Base-by-base conservation (phyloP, 2,329 filamentous ascomycete species). In the Trichoderma cornu-damae region DNA sequence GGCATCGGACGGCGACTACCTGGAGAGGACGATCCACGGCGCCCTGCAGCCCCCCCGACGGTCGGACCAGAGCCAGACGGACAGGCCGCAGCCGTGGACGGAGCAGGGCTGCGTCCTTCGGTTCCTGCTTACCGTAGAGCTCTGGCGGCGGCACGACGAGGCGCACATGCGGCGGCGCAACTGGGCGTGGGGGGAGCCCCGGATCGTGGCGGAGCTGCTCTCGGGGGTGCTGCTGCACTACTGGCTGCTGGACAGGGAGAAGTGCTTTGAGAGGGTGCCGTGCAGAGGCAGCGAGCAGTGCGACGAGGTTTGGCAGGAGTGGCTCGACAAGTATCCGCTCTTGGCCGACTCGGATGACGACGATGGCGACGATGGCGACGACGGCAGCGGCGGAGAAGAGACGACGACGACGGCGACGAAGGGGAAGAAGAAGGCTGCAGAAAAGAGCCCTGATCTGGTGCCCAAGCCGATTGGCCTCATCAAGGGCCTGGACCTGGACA, bases 301-400 rank as follows among this genome's bases (percentile, higher is more conserved):
- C 63, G 62, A 69, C 22, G 40, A 52, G 9, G 42, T 65, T 6
- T 72, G 70, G 70, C 62, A 68, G 11, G 34, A 58, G n/a, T 72
- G 69, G 70, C 16, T 69, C 40, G 57, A 61, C 1, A 58, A 61
- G 50, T 68, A 65, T 37, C 65, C 65, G 20, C 12, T 61, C 4
- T 14, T 57, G 22, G 20, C 24, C 0, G 52, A 59, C 14, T 24
- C 32, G 35, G 50, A 48, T 8, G 5, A 8, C 43, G 56, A 6
- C 34, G 50, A 3, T 35, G 30, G 5, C 28, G 47, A 4, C 2
- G 47, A 54, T 20, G 57, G 49, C 8, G 32, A 54, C 1, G 43
- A 59, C 7, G 58, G 28, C 14, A 28, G n/a, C n/a, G n/a, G n/a
- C n/a, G n/a, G n/a, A n/a, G n/a, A n/a, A n/a, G 22, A 26, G 18